phyloP scores from a whole-genome alignment of 305 asterid genomes.

The Withania somnifera region DNA sequence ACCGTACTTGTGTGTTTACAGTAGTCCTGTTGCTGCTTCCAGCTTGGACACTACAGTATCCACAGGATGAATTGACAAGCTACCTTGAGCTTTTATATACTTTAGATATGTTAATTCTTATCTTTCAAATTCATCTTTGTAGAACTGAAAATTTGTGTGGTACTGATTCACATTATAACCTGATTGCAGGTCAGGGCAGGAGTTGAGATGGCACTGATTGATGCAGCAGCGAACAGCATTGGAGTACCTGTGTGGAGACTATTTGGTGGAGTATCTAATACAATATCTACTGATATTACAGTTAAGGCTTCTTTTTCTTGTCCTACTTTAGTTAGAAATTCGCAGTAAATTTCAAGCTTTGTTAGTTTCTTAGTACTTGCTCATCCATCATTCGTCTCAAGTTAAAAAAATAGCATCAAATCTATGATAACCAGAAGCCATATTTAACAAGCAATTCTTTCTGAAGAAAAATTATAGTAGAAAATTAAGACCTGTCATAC shows the following conservation, averaged over 20 bases:
- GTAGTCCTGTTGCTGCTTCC: neutral
- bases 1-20: neutral
- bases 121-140: neutral
- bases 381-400: neutral
- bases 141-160: neutral
- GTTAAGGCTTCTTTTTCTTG: constrained; percentile 24
- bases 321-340: constrained; percentile 1
- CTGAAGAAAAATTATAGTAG: neutral
- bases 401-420: neutral
- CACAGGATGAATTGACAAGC: neutral
- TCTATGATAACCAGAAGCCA: neutral
- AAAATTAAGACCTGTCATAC: neutral
- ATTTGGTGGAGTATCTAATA: constrained; percentile 68
- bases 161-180: constrained; percentile 19
- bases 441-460: neutral
- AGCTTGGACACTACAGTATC: neutral
- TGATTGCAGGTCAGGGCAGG: constrained; percentile 86
- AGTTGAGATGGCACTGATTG: constrained; percentile 89
- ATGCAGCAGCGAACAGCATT: constrained; percentile 76
- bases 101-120: neutral
- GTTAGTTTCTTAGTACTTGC: neutral
- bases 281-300: constrained; percentile 75
- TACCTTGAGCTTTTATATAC: neutral
- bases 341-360: neutral
- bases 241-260: constrained; percentile 83